Percentiles rank a stretch among this genome's conserved stretches.
Evolutionary conservation across 768 basidiomycete species (phyloP).

Genomic region (Pleurotus tuoliensis): DNA sequence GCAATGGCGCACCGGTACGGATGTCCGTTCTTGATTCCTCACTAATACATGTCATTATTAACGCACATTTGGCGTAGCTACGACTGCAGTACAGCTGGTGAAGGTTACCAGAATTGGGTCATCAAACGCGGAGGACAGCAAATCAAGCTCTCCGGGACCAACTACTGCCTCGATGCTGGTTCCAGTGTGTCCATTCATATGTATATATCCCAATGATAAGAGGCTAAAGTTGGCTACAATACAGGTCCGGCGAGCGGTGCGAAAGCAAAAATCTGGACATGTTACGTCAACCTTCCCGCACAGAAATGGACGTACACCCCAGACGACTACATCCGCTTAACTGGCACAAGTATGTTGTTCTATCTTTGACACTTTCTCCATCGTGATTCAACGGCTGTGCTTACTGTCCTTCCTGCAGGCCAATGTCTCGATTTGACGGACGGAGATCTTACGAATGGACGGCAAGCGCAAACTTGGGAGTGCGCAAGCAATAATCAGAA

Average conservation of each 20-base stretch:
- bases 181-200: conserved; percentile 17
- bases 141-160: conserved; percentile 25
- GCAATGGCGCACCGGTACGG: background rate
- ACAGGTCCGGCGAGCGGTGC: conserved; percentile 16
- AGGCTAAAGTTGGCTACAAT: background rate
- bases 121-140: conserved; percentile 22
- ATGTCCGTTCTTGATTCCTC: background rate
- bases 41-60: background rate
- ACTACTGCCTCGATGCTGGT: conserved; percentile 33
- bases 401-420: conserved; percentile 4
- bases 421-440: conserved; percentile 21
- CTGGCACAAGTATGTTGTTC: conserved; percentile 9
- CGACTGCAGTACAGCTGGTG: conserved; percentile 25
- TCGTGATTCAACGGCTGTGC: background rate
- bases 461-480: conserved; percentile 17
- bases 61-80: conserved; percentile 17
- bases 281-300: conserved; percentile 13
- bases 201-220: background rate
- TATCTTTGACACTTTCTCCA: background rate
- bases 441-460: conserved; percentile 16
- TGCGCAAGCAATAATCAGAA: conserved; percentile 15
- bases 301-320: conserved; percentile 17
- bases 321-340: conserved; percentile 10
- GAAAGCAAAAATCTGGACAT: conserved; percentile 21
- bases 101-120: conserved; percentile 26